A percentile compares a stretch with the other conserved stretches of the same genome.
These are phyloP conservation scores for Paracorniculantispora psalliotae DNA, from an alignment of 2,329 filamentous ascomycete species.

Conservation along the genomic window DNA sequence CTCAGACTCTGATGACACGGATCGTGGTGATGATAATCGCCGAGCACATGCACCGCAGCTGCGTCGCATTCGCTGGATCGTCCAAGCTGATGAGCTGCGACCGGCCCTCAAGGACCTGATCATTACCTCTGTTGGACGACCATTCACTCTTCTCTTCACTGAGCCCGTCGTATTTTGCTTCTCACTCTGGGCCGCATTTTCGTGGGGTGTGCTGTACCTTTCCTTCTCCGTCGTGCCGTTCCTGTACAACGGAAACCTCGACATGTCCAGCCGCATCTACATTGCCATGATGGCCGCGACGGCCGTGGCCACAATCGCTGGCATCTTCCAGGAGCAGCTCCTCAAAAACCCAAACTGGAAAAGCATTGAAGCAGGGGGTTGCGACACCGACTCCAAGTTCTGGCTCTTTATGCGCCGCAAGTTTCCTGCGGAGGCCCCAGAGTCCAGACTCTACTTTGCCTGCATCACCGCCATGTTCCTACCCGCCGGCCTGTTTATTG, in stretches of 20 bases:
- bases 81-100: constrained; percentile 72
- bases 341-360: constrained; percentile 42
- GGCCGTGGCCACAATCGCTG: constrained; percentile 60
- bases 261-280: constrained; percentile 66
- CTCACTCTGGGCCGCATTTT: constrained; percentile 83
- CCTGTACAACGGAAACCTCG: constrained; percentile 65
- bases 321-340: constrained; percentile 67
- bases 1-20: constrained; percentile 7
- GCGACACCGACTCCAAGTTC: constrained; percentile 27
- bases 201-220: constrained; percentile 84
- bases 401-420: constrained; percentile 42
- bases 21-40: background rate
- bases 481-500: constrained; percentile 67
- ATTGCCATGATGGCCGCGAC: constrained; percentile 64
- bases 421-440: constrained; percentile 55
- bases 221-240: constrained; percentile 77
- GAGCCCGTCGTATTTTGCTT: constrained; percentile 82
- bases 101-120: constrained; percentile 66
- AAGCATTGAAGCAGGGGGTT: constrained; percentile 17
- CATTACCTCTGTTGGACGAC: constrained; percentile 66
- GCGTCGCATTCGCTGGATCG: constrained; percentile 69
- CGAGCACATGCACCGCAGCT: constrained; percentile 9
- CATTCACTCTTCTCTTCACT: constrained; percentile 71
- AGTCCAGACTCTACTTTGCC: constrained; percentile 76
- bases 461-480: constrained; percentile 72